Evolutionary conservation across 2,329 filamentous ascomycete species (phyloP).

Genomic region (Exserohilum turcica): DNA sequence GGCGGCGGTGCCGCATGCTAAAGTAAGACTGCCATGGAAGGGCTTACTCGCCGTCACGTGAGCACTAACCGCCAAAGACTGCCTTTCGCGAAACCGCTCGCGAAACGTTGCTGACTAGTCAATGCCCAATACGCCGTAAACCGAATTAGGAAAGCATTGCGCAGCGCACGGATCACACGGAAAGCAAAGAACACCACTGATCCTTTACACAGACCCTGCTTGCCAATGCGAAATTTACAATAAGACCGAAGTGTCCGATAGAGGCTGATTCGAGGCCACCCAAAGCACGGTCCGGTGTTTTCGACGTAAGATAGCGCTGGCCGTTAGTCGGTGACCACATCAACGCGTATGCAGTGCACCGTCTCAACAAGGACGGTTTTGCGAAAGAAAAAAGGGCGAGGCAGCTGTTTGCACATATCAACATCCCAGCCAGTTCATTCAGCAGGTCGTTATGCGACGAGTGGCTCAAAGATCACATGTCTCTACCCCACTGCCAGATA

Average conservation of each 20-base stretch:
- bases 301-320: background rate
- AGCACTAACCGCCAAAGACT: conserved; percentile 18
- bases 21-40: background rate
- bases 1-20: conserved; percentile 1
- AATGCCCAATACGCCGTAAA: conserved; percentile 2
- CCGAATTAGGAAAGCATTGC: conserved; percentile 18
- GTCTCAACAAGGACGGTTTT: too few relatives aligned
- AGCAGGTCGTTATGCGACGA: background rate
- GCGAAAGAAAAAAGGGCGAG: background rate
- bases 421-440: background rate
- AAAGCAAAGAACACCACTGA: background rate
- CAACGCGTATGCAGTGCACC: too few relatives aligned
- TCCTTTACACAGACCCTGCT: conserved; percentile 1
- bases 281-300: background rate
- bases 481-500: background rate
- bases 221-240: conserved; percentile 1
- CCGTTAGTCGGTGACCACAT: background rate
- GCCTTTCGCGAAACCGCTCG: conserved; percentile 16
- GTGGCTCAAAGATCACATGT: conserved; percentile 1
- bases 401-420: background rate
- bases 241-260: conserved; percentile 4
- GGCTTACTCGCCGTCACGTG: conserved; percentile 11
- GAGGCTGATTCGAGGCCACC: background rate
- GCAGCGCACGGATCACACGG: conserved; percentile 4
- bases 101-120: conserved; percentile 10